phyloP scores from a whole-genome alignment of 441 rosid species.

The Euphorbia corollata region DNA sequence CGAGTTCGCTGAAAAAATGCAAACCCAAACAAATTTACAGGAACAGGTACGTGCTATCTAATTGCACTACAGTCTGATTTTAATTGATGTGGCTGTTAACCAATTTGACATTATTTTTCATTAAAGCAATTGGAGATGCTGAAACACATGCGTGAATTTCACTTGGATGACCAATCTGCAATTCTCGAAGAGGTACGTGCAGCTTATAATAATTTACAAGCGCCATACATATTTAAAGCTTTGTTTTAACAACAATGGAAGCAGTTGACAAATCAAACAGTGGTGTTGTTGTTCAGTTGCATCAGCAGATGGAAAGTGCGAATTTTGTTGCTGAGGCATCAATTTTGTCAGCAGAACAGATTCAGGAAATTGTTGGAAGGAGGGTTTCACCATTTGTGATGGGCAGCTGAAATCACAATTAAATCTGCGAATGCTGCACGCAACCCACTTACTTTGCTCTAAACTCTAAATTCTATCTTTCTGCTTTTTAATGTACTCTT shows the following conservation, averaged over 20 bases:
- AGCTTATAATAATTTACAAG: neutral
- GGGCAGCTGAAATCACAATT: no score
- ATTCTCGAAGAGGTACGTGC: slow-evolving; percentile 53
- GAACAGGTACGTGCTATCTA: slow-evolving; percentile 40
- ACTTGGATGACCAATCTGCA: slow-evolving; percentile 63
- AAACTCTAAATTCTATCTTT: no score
- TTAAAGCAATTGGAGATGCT: slow-evolving; percentile 87
- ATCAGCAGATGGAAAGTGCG: slow-evolving; percentile 46
- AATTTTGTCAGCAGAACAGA: slow-evolving; percentile 28
- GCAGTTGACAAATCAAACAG: no score
- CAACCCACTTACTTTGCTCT: no score
- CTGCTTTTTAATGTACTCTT: no score
- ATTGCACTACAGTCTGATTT: neutral
- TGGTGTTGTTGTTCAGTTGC: slow-evolving; percentile 36
- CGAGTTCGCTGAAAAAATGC: slow-evolving; percentile 65
- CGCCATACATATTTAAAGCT: neutral
- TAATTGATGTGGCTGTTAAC: slow-evolving; percentile 16
- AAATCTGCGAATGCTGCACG: no score
- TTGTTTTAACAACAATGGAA: no score
- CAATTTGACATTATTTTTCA: neutral
- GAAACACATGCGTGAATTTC: slow-evolving; percentile 59
- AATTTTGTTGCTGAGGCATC: slow-evolving; percentile 49
- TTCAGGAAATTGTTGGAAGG: no score
- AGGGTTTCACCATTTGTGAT: no score
- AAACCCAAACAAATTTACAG: slow-evolving; percentile 43